phyloP scores from a whole-genome alignment of 345 rosid genomes.

The Geranium rotundifolium region DNA sequence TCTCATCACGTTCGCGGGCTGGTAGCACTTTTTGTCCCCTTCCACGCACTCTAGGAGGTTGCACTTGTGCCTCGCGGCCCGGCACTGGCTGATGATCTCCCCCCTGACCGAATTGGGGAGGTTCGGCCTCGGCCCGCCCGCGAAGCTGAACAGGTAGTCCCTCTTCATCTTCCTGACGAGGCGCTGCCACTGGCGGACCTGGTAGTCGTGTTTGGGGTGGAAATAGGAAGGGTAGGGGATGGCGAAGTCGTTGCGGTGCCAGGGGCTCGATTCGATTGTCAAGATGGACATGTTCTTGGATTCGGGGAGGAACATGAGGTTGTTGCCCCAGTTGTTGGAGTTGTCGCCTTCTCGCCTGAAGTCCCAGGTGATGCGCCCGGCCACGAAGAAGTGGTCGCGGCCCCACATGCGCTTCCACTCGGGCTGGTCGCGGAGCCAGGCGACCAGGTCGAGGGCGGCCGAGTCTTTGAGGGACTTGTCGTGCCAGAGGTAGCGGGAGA shows the following conservation, averaged over 20 bases:
- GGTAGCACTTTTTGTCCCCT: slow-evolving; percentile 31
- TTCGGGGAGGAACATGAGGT: slow-evolving; percentile 60
- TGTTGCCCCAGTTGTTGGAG: slow-evolving; percentile 59
- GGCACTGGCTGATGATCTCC: slow-evolving; percentile 54
- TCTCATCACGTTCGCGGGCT: slow-evolving; percentile 37
- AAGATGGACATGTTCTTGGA: slow-evolving; percentile 57
- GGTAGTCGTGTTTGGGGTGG: slow-evolving; percentile 51
- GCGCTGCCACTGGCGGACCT: slow-evolving; percentile 52
- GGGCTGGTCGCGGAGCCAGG: slow-evolving; percentile 45
- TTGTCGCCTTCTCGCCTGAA: slow-evolving; percentile 48
- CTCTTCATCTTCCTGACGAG: slow-evolving; percentile 38
- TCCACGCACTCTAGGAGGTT: slow-evolving; percentile 35
- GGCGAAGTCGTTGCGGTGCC: slow-evolving; percentile 58
- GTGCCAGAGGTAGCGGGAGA: slow-evolving; percentile 56
- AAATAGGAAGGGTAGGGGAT: slow-evolving; percentile 75
- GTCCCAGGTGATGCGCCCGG: slow-evolving; percentile 80
- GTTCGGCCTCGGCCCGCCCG: slow-evolving; percentile 49
- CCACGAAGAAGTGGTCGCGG: slow-evolving; percentile 74
- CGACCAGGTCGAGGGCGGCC: slow-evolving; percentile 36
- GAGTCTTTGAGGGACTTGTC: slow-evolving; percentile 38
- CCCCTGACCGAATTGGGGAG: slow-evolving; percentile 35
- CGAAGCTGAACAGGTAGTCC: slow-evolving; percentile 49
- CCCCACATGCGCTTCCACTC: slow-evolving; percentile 70
- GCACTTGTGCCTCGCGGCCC: slow-evolving; percentile 47
- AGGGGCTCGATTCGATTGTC: slow-evolving; percentile 69